These are phyloP conservation scores for Butyriboletus loyo DNA, from an alignment of 768 basidiomycete species.

Conservation along the genomic window DNA sequence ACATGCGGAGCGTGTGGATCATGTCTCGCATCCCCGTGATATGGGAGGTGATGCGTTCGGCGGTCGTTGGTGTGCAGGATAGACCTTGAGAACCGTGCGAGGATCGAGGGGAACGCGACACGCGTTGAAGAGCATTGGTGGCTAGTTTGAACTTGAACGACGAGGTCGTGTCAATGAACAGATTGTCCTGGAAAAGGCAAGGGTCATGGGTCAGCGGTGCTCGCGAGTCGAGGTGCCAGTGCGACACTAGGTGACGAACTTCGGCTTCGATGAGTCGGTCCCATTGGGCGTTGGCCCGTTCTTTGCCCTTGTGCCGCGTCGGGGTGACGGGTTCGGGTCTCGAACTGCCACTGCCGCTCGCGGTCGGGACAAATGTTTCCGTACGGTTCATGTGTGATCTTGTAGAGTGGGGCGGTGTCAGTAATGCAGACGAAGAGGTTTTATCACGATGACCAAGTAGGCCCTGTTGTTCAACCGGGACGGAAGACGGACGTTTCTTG, in stretches of 20 bases:
- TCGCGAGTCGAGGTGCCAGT: neutral
- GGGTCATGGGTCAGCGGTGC: neutral
- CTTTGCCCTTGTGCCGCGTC: slow-evolving; percentile 27
- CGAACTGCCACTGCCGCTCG: neutral
- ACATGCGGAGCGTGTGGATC: neutral
- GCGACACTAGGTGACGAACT: slow-evolving; percentile 1
- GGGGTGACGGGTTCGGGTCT: slow-evolving; percentile 17
- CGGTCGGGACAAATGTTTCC: neutral
- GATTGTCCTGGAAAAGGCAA: slow-evolving; percentile 9
- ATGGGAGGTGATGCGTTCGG: slow-evolving; percentile 23
- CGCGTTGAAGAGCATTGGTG: neutral
- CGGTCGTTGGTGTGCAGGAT: slow-evolving; percentile 6
- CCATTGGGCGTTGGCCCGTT: slow-evolving; percentile 2
- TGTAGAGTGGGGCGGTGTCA: slow-evolving; percentile 25
- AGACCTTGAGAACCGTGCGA: neutral
- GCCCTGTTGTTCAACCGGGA: neutral
- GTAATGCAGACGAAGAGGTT: slow-evolving; percentile 1
- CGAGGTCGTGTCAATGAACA: slow-evolving; percentile 4
- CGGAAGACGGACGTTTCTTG: neutral
- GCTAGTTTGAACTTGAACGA: neutral
- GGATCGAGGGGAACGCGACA: neutral
- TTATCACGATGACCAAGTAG: neutral
- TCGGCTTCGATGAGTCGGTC: slow-evolving; percentile 1
- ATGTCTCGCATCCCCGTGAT: neutral
- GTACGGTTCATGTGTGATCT: neutral